These are phyloP conservation scores for Metschnikowia hibisci DNA, from an alignment of 805 yeast species.

Conservation along the genomic window DNA sequence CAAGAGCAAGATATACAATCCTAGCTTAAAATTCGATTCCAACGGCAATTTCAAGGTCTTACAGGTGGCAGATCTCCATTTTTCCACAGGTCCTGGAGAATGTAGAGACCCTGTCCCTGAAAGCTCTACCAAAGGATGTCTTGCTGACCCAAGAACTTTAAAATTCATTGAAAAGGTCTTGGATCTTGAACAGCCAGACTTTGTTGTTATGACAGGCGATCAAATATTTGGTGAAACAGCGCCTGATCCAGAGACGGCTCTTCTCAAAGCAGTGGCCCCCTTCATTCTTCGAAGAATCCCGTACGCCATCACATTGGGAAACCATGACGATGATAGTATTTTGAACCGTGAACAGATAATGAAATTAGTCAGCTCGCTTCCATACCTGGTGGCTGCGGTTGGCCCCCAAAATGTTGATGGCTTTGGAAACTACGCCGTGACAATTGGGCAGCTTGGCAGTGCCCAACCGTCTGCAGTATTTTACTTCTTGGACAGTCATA, in stretches of 20 bases:
- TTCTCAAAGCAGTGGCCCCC: slow-evolving; percentile 73
- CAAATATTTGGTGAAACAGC: slow-evolving; percentile 78
- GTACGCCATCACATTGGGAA: slow-evolving; percentile 83
- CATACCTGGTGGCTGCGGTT: slow-evolving; percentile 57
- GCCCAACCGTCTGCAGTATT: slow-evolving; percentile 49
- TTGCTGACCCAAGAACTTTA: slow-evolving; percentile 74
- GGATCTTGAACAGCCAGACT: slow-evolving; percentile 75
- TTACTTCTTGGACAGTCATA: slow-evolving; percentile 83
- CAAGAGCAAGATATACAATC: slow-evolving; percentile 22
- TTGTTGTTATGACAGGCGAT: slow-evolving; percentile 88
- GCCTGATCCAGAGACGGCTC: slow-evolving; percentile 77
- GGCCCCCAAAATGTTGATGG: slow-evolving; percentile 76
- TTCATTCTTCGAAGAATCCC: slow-evolving; percentile 68
- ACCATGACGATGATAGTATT: slow-evolving; percentile 83
- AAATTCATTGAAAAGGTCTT: slow-evolving; percentile 58
- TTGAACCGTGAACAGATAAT: slow-evolving; percentile 58
- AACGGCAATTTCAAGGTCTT: slow-evolving; percentile 66
- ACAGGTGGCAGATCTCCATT: slow-evolving; percentile 90
- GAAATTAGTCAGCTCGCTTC: slow-evolving; percentile 52
- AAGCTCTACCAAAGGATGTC: slow-evolving; percentile 46
- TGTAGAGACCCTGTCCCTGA: slow-evolving; percentile 75
- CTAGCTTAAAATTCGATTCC: slow-evolving; percentile 32
- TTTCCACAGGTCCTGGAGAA: slow-evolving; percentile 75
- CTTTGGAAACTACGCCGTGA: slow-evolving; percentile 68
- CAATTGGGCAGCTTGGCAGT: slow-evolving; percentile 40